These are phyloP conservation scores for Populus hybrid DNA, from an alignment of 441 rosid species.

Conservation along the genomic window DNA sequence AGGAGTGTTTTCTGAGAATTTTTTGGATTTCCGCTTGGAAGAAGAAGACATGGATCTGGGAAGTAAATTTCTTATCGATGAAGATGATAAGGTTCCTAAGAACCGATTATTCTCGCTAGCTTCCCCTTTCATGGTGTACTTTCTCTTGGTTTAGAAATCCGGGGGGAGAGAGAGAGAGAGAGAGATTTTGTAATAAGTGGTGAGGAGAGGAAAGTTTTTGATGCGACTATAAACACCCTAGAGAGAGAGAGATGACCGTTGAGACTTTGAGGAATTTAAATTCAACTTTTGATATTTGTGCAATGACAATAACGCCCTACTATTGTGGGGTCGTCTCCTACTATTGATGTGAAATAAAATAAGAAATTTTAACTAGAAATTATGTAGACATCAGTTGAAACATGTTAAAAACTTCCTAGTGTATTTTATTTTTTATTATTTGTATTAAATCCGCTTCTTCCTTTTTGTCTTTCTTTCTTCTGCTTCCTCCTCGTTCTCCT, in stretches of 20 bases:
- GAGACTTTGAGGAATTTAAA: background rate
- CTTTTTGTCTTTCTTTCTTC: background rate
- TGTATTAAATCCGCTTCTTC: no score
- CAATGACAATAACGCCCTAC: slow-evolving; percentile 17
- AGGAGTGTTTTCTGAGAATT: slow-evolving; percentile 61
- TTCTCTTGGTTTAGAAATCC: slow-evolving; percentile 10
- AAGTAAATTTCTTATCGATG: slow-evolving; percentile 57
- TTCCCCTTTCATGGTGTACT: background rate
- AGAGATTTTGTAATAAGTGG: slow-evolving; percentile 16
- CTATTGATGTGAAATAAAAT: background rate
- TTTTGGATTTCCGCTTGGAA: slow-evolving; percentile 33
- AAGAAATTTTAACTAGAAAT: background rate
- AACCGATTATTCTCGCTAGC: slow-evolving; percentile 27
- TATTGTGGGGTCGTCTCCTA: background rate
- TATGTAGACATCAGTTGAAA: background rate
- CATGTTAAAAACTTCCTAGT: no score
- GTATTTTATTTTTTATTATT: no score
- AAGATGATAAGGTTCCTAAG: slow-evolving; percentile 48
- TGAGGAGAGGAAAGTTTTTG: slow-evolving; percentile 17
- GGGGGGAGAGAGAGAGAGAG: slow-evolving; percentile 1
- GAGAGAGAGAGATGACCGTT: slow-evolving; percentile 34
- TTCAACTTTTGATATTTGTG: background rate
- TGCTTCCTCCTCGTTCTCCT: background rate
- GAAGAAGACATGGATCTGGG: slow-evolving; percentile 23
- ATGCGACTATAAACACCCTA: slow-evolving; percentile 1